Base-by-base conservation (phyloP, 768 basidiomycete genomes). In the Krasilnikovozyma curviuscula region DNA sequence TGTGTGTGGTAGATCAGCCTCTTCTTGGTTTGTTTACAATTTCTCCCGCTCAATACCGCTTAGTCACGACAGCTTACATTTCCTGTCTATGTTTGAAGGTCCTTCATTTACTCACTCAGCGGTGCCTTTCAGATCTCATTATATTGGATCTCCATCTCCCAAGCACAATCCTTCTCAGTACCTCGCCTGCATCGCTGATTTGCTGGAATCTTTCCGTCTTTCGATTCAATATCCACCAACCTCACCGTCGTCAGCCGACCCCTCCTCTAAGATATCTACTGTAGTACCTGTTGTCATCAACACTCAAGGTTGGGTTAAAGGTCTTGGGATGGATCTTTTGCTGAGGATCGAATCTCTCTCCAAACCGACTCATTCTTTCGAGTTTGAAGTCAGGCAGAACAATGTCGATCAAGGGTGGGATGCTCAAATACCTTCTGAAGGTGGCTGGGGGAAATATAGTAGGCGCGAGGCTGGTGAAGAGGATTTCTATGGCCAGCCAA, bases 221-320 rank as follows among this genome's bases (percentile, higher is more conserved):
- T 81, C 88, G 39, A 59, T 89, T 5, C 63, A 64, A 42, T 61
- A 63, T 49, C 55, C 59, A 1, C 68, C 43, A 66, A n/a, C n/a
- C n/a, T 71, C 1, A 56, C 61, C 61, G 21, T 39, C 39, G 3
- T 16, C 49, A 1, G 18, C 33, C n/a, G 24, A 16, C 39, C 38
- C 39, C 27, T 45, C 14, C 1, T 29, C 27, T 16, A 44, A 38
- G n/a, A 42, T 46, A 37, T 5, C 42, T 13, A 18, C 32, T 40
- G 52, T 65, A 24, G 74, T 88, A 5, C 91, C 91, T 0, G 73
- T 95, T 16, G 75, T 95, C 14, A 73, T 97, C 44, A 98, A 97
- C 61, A 95, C 83, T 0, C 89, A 91, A 77, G 91, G 91, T 2
- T 98, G 91, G 91, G 74, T 74, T 5, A 95, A 89, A 61, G 91